Conservation (phyloP, 2,329 filamentous ascomycete species). For the Colletotrichum filicis region DNA sequence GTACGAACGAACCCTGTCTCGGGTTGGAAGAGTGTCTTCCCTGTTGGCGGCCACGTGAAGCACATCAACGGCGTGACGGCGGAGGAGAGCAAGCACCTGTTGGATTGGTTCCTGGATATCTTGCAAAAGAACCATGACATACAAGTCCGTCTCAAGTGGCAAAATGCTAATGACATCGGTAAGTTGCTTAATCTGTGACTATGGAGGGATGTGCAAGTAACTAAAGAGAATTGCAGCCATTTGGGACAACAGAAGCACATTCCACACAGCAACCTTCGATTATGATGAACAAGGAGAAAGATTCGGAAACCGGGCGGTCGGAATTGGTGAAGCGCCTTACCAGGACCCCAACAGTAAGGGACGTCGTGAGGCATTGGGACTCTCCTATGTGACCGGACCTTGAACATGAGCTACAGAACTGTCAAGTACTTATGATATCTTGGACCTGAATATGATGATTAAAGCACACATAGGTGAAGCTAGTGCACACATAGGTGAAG, state of each 20-base stretch:
- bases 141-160: constrained; percentile 60
- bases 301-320: constrained; percentile 63
- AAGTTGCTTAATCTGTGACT: not conserved
- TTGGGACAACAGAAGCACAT: constrained; percentile 70
- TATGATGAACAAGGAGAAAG: constrained; percentile 63
- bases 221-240: constrained; percentile 50
- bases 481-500: too few species aligned
- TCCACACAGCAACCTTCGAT: constrained; percentile 69
- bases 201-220: not conserved
- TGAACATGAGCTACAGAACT: not conserved
- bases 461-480: too few species aligned
- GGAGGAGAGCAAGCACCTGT: constrained; percentile 54
- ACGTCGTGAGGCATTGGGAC: constrained; percentile 16
- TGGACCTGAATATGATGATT: too few species aligned
- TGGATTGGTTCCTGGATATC: constrained; percentile 53
- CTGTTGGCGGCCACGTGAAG: constrained; percentile 53
- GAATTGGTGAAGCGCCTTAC: constrained; percentile 65
- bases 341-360: constrained; percentile 62
- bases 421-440: not conserved
- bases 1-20: constrained; percentile 72
- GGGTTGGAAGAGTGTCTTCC: constrained; percentile 64
- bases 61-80: constrained; percentile 55
- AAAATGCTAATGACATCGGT: constrained; percentile 52
- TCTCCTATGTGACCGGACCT: constrained; percentile 2
- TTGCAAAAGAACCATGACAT: constrained; percentile 60